phyloP scores from a whole-genome alignment of 75 land plant species.

The Selaginella moellendorffii region DNA sequence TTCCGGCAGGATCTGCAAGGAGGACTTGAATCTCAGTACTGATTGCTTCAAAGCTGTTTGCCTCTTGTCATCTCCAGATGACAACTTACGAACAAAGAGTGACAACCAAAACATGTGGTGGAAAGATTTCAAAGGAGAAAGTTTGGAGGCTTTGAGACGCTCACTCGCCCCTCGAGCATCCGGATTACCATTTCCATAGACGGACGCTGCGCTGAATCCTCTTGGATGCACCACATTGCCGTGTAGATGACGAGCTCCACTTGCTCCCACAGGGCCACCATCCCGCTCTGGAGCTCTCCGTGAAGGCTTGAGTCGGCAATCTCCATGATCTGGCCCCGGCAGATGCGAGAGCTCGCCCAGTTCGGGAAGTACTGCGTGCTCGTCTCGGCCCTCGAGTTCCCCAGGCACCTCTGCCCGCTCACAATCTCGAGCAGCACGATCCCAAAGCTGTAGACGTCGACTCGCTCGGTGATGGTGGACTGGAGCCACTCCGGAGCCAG shows the following conservation, averaged over 20 bases:
- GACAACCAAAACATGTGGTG: too few relatives aligned
- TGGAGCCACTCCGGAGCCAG: not conserved
- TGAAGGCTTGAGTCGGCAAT: not conserved
- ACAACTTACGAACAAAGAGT: too few relatives aligned
- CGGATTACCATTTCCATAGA: not conserved
- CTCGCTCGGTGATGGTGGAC: not conserved
- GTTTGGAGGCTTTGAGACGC: not conserved
- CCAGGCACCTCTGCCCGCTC: conserved; percentile 1
- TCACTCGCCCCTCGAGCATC: not conserved
- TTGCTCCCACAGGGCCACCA: not conserved
- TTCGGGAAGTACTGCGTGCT: not conserved
- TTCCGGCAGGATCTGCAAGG: too few relatives aligned
- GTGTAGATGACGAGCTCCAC: not conserved
- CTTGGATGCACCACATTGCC: not conserved
- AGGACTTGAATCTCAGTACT: too few relatives aligned
- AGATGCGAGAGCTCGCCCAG: not conserved
- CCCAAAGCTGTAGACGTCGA: not conserved
- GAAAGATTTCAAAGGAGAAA: too few relatives aligned
- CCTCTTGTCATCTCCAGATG: too few relatives aligned
- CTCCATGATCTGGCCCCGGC: not conserved
- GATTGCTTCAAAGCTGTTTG: too few relatives aligned
- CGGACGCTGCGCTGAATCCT: not conserved
- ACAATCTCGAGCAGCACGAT: not conserved
- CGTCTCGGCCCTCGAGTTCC: not conserved
- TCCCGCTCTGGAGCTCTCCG: not conserved